Percentiles rank a stretch among this genome's conserved stretches.
These are phyloP conservation scores for Triticum dicoccoides DNA, from an alignment of 176 grass and related monocot genomes.

Conservation along the genomic window DNA sequence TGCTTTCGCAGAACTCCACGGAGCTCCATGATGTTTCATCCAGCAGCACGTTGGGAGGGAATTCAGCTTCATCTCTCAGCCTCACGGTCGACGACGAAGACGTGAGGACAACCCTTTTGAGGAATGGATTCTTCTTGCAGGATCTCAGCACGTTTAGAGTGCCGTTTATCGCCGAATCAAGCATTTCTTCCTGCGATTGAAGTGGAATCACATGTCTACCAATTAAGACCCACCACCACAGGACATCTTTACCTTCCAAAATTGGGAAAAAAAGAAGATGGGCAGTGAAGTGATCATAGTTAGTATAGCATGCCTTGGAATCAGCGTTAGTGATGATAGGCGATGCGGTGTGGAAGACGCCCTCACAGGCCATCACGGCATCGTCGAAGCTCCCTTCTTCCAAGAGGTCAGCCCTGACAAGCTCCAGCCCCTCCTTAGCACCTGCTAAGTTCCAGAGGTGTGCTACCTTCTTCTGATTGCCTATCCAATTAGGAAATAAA, in stretches of 20 bases:
- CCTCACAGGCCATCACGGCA: constrained; percentile 69
- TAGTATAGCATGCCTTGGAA: constrained; percentile 49
- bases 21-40: constrained; percentile 92
- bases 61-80: constrained; percentile 52
- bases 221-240: background rate
- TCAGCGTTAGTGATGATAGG: constrained; percentile 61
- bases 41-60: constrained; percentile 39
- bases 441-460: constrained; percentile 75
- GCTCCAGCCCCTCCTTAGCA: constrained; percentile 73
- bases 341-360: constrained; percentile 82
- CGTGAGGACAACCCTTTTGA: constrained; percentile 71
- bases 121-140: constrained; percentile 74
- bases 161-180: constrained; percentile 58
- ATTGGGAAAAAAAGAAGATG: background rate
- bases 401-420: constrained; percentile 70
- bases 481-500: constrained; percentile 32
- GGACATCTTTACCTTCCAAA: background rate
- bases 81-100: constrained; percentile 80
- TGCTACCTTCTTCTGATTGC: constrained; percentile 70
- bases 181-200: constrained; percentile 26
- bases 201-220: background rate
- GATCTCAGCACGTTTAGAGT: constrained; percentile 76
- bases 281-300: background rate
- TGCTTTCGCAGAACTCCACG: constrained; percentile 49
- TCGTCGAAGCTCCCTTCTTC: constrained; percentile 86